Evolutionary conservation across 192 early-diverging fungal genomes (phyloP).

Genomic region (Entomortierella parvispora): DNA sequence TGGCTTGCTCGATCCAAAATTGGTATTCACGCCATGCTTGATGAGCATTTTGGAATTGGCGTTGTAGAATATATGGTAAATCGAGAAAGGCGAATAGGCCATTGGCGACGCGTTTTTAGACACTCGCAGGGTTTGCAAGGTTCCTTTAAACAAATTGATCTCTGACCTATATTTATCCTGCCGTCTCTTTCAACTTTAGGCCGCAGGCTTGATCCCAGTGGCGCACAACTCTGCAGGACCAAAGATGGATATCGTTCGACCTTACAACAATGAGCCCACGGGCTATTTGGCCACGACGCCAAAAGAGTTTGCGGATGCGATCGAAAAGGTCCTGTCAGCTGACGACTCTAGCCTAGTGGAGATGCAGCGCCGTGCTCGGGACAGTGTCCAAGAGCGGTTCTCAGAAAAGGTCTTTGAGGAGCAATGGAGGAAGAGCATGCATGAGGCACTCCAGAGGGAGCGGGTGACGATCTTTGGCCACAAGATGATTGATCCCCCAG

Average conservation of each 20-base stretch:
- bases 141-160: too few relatives aligned
- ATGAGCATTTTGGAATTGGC: slow-evolving; percentile 99
- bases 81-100: too few relatives aligned
- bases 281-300: slow-evolving; percentile 72
- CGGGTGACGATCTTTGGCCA: slow-evolving; percentile 34
- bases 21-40: slow-evolving; percentile 96
- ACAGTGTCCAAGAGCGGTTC: slow-evolving; percentile 71
- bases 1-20: slow-evolving; percentile 73
- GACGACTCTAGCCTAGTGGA: slow-evolving; percentile 47
- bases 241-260: slow-evolving; percentile 82
- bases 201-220: slow-evolving; percentile 83
- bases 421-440: slow-evolving; percentile 20
- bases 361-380: slow-evolving; percentile 71
- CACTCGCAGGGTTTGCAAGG: too few relatives aligned
- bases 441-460: slow-evolving; percentile 24
- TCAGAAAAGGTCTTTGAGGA: slow-evolving; percentile 67
- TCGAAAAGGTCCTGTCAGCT: slow-evolving; percentile 60
- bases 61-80: slow-evolving; percentile 97
- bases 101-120: too few relatives aligned
- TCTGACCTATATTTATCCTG: not conserved
- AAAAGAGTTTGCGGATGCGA: slow-evolving; percentile 72
- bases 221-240: slow-evolving; percentile 90
- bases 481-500: slow-evolving; percentile 25
- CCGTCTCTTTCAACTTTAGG: slow-evolving; percentile 55
- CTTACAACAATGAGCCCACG: slow-evolving; percentile 55